Conservation (phyloP, 1,284 basidiomycete genomes). For the Sutorius eximius region DNA sequence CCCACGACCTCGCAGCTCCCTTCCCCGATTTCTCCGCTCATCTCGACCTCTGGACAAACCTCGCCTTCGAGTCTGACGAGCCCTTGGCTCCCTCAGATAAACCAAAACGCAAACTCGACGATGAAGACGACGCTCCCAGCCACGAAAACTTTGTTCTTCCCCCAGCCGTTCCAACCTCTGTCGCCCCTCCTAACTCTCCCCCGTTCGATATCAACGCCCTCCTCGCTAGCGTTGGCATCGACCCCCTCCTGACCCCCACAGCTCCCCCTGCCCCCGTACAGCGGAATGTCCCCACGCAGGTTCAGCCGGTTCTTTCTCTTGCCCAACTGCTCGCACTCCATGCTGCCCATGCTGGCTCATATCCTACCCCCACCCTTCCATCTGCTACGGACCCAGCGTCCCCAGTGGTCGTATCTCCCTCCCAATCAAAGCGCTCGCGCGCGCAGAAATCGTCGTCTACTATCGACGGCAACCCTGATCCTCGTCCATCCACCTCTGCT, state of each 20-base stretch:
- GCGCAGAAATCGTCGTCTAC: constrained; percentile 18
- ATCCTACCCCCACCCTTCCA: constrained; percentile 24
- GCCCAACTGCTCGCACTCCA: constrained; percentile 66
- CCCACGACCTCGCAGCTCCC: constrained; percentile 57
- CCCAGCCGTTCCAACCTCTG: constrained; percentile 30
- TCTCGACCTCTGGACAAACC: constrained; percentile 82
- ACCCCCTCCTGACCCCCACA: constrained; percentile 47
- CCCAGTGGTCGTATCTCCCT: background rate
- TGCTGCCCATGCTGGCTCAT: constrained; percentile 34
- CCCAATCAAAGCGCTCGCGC: constrained; percentile 28
- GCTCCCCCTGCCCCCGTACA: constrained; percentile 12
- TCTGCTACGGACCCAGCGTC: constrained; percentile 19
- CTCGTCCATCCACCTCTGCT: constrained; percentile 33
- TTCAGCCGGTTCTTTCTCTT: constrained; percentile 48
- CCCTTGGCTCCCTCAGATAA: constrained; percentile 42
- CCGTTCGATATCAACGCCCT: constrained; percentile 56
- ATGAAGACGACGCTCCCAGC: constrained; percentile 32
- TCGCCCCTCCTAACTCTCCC: constrained; percentile 16
- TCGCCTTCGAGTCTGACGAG: constrained; percentile 77
- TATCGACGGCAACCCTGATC: constrained; percentile 43
- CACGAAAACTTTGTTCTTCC: constrained; percentile 62
- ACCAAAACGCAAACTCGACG: constrained; percentile 37
- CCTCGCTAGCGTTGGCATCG: constrained; percentile 62
- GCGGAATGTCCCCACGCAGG: constrained; percentile 16
- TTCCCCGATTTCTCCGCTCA: constrained; percentile 76